Evolutionary conservation across 1,139 yeast genomes (phyloP), one percentile per base, ranked within the genome.

Genomic region (Suhomyces kunorum): DNA sequence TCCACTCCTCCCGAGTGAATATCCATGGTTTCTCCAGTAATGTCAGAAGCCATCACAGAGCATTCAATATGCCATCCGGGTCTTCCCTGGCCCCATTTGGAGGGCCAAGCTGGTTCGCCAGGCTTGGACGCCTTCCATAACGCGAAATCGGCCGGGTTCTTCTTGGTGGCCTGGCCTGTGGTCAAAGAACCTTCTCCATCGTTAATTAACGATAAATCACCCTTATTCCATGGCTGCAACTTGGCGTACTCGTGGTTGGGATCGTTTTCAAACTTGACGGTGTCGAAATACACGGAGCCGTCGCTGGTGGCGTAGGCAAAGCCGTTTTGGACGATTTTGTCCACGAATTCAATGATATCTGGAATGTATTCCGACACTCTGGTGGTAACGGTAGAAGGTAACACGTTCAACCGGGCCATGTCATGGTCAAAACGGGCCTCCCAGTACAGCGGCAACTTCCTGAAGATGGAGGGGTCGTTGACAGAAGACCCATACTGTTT

Each of bases 41-140:
- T 77, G 54, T 89, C 96, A 39, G 92, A 78, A 1, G 98, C 98
- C 99, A 92, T 92, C 12, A 92, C 98, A 6, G 98, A 89, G 74
- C 99, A 92, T 66, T 92, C 99, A 63, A 92, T 92, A 61, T 92
- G 99, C 99, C 99, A 92, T 2, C 99, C 99, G 3, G 99, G 99
- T 62, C 99, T 84, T 36, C 98, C 99, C 44, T 75, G 73, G 25
- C 98, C 98, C 98, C 98, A 92, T 28, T 94, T 90, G 2, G 96
- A 87, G 3, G 75, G 76, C 98, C 98, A 92, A 32, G 81, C 78
- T 14, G 99, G 99, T 68, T 92, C 99, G 53, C 99, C 99, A 1
- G 95, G 92, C 60, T 92, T 92, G 12, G 96, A 86, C 1, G 92
- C 82, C 62, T 92, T 92, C 99, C 99, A 92, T 30, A 92, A 73